A percentile compares a stretch with the other conserved stretches of the same genome.
These are phyloP conservation scores for Croton setiger DNA, from an alignment of 441 rosid genomes.

Conservation along the genomic window DNA sequence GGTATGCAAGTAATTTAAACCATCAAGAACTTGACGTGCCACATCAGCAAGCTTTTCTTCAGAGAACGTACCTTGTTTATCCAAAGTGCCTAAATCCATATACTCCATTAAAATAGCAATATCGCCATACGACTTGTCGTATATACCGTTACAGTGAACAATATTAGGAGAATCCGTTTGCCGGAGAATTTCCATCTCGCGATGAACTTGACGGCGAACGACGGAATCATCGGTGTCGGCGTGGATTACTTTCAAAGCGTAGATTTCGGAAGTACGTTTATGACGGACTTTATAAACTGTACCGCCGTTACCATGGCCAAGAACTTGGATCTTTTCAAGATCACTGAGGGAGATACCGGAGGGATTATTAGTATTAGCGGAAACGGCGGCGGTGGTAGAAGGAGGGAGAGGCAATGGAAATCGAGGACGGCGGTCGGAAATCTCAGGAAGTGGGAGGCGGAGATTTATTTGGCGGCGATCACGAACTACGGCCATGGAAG, in stretches of 20 bases:
- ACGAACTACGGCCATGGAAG: slow-evolving; percentile 62
- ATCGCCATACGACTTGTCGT: slow-evolving; percentile 62
- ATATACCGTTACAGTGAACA: slow-evolving; percentile 56
- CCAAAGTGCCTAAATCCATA: slow-evolving; percentile 75
- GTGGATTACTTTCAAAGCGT: slow-evolving; percentile 68
- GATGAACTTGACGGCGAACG: slow-evolving; percentile 55
- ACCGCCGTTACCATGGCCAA: slow-evolving; percentile 90
- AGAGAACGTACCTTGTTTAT: slow-evolving; percentile 50
- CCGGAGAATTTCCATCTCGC: slow-evolving; percentile 82
- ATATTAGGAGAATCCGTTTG: slow-evolving; percentile 69
- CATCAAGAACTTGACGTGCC: slow-evolving; percentile 64
- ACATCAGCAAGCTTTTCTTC: slow-evolving; percentile 50
- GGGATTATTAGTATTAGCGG: not conserved
- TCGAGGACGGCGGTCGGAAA: slow-evolving; percentile 59
- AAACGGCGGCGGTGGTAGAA: not conserved
- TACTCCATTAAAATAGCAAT: slow-evolving; percentile 71
- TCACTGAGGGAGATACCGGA: slow-evolving; percentile 30
- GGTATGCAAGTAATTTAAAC: slow-evolving; percentile 61
- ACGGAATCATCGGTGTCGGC: slow-evolving; percentile 57
- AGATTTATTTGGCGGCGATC: slow-evolving; percentile 86
- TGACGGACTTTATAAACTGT: slow-evolving; percentile 70
- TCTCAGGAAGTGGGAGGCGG: slow-evolving; percentile 70
- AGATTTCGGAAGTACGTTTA: slow-evolving; percentile 45
- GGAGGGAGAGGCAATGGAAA: slow-evolving; percentile 54
- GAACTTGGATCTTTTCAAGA: slow-evolving; percentile 62